phyloP scores from a whole-genome alignment of 2,329 filamentous ascomycete genomes.

The Sclerotinia borealis region DNA sequence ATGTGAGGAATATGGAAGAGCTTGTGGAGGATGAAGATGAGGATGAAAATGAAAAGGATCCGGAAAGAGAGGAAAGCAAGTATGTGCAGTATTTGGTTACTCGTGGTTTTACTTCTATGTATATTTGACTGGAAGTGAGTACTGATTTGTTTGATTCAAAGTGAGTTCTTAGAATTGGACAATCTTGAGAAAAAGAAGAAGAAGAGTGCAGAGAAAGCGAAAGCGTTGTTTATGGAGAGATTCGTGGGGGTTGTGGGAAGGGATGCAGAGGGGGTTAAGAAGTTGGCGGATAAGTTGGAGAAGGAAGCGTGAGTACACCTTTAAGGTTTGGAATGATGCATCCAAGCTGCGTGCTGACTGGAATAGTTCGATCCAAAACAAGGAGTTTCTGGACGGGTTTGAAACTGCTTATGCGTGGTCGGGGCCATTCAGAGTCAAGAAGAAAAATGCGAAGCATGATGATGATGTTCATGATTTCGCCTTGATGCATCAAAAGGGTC shows the following conservation, averaged over 20 bases:
- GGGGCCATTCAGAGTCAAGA: background rate
- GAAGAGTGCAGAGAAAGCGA: background rate
- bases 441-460: background rate
- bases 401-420: background rate
- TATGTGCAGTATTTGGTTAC: slow-evolving; percentile 13
- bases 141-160: background rate
- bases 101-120: background rate
- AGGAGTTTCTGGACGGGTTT: background rate
- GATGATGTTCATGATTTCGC: background rate
- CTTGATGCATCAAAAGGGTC: background rate
- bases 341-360: background rate
- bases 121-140: background rate
- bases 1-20: background rate
- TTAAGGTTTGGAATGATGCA: background rate
- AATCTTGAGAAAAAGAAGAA: slow-evolving; percentile 9
- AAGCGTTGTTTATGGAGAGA: background rate
- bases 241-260: background rate
- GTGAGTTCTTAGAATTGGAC: slow-evolving; percentile 1
- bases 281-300: background rate
- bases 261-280: background rate
- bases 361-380: background rate
- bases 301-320: background rate
- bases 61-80: slow-evolving; percentile 26
- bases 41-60: slow-evolving; percentile 28
- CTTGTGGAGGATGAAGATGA: background rate